Conservation (phyloP, 2,329 filamentous ascomycete genomes). For the Xylaria sp. region DNA sequence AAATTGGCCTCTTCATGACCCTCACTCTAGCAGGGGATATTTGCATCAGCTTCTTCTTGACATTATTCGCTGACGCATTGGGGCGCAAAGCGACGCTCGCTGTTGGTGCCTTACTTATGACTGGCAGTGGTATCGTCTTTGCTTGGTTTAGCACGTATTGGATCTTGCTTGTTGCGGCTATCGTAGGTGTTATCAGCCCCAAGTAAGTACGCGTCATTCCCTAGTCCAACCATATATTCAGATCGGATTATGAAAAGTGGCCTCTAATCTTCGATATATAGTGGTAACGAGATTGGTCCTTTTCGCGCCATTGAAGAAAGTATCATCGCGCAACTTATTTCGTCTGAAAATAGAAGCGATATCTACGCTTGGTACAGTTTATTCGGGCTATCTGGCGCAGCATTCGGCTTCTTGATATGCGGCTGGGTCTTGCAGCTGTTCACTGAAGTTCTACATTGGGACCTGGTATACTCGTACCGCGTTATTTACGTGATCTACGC, state of each 20-base stretch:
- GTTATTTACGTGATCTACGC: conserved; percentile 67
- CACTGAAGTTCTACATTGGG: conserved; percentile 46
- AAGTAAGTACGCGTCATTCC: conserved; percentile 47
- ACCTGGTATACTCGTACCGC: conserved; percentile 41
- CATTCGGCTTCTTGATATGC: conserved; percentile 64
- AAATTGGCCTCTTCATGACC: conserved; percentile 72
- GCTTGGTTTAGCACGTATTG: conserved; percentile 64
- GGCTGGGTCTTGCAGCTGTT: conserved; percentile 69
- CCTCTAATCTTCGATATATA: conserved; percentile 42
- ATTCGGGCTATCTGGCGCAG: conserved; percentile 67
- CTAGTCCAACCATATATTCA: not conserved
- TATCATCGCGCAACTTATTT: conserved; percentile 65
- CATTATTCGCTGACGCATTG: conserved; percentile 66
- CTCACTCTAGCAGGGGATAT: conserved; percentile 70
- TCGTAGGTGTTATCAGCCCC: conserved; percentile 71
- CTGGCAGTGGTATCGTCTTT: conserved; percentile 65
- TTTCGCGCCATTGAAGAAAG: conserved; percentile 72
- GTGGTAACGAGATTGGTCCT: conserved; percentile 71
- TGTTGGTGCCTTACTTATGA: conserved; percentile 65
- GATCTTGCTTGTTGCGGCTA: conserved; percentile 65
- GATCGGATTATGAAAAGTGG: not conserved
- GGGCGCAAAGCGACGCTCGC: conserved; percentile 65
- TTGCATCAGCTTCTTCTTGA: conserved; percentile 66
- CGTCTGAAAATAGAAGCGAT: conserved; percentile 58
- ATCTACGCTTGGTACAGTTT: conserved; percentile 72